Evolutionary conservation across 2,329 filamentous ascomycete species (phyloP).

Genomic region (Lachnellula hyalina): DNA sequence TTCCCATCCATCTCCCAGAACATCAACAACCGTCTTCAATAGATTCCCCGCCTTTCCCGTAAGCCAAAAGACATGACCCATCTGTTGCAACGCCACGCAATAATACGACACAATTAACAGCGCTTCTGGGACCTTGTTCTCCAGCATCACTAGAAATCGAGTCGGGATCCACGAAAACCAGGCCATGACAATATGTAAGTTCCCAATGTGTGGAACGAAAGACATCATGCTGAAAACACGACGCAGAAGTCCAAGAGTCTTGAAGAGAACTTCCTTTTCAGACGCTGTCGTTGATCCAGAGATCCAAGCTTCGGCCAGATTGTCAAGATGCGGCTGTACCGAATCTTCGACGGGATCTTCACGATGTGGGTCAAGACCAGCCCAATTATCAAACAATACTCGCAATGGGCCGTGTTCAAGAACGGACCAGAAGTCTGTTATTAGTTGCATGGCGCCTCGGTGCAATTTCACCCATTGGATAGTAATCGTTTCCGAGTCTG

Average conservation of each 20-base stretch:
- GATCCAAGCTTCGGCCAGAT: constrained; percentile 16
- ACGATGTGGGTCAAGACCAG: constrained; percentile 11
- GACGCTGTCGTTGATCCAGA: constrained; percentile 1
- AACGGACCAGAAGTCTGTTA: constrained; percentile 14
- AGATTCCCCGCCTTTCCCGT: constrained; percentile 36
- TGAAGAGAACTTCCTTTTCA: constrained; percentile 12
- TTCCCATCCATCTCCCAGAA: constrained; percentile 21
- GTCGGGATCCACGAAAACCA: constrained; percentile 35
- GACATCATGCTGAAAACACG: constrained; percentile 19
- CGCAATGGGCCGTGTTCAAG: constrained; percentile 24
- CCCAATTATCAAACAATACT: constrained; percentile 21
- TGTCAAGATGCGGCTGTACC: constrained; percentile 16
- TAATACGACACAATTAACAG: constrained; percentile 35
- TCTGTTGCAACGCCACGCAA: constrained; percentile 34
- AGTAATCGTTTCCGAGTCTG: constrained; percentile 24
- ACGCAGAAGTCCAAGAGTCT: constrained; percentile 8
- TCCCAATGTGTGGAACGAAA: constrained; percentile 20
- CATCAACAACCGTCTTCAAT: constrained; percentile 32
- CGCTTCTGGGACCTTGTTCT: constrained; percentile 32
- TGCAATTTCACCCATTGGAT: constrained; percentile 31
- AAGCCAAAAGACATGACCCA: constrained; percentile 39
- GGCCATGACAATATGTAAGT: constrained; percentile 24
- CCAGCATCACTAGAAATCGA: constrained; percentile 31
- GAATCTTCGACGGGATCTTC: constrained; percentile 10
- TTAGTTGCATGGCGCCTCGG: constrained; percentile 27